phyloP scores from a whole-genome alignment of 129 eudicot species.

The Flaveria robusta region DNA sequence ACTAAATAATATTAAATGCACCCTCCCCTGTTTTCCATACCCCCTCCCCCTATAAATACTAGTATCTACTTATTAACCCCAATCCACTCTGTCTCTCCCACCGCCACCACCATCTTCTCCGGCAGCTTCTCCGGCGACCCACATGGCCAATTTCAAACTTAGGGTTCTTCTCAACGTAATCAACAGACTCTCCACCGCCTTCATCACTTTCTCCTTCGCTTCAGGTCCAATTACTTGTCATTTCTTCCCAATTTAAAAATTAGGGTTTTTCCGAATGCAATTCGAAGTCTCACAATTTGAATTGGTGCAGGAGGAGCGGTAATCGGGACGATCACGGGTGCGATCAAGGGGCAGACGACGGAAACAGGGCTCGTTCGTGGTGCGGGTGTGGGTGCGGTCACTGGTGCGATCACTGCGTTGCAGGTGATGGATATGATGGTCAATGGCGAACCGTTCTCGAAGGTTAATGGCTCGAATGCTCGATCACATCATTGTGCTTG shows the following conservation, averaged over 20 bases:
- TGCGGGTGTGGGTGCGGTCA: conserved; percentile 67
- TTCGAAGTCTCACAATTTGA: not conserved
- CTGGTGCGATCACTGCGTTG: conserved; percentile 77
- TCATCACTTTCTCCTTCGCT: conserved; percentile 52
- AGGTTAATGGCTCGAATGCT: conserved; percentile 39
- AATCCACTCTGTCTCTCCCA: conserved; percentile 23
- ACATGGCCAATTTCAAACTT: conserved; percentile 26
- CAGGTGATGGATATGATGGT: conserved; percentile 63
- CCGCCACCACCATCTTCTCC: conserved; percentile 12
- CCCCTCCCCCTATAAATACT: conserved; percentile 39
- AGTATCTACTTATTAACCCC: conserved; percentile 24
- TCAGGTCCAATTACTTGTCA: conserved; percentile 42
- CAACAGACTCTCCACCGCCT: conserved; percentile 36
- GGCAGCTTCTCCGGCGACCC: not conserved
- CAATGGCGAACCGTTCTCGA: conserved; percentile 73
- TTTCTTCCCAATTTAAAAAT: too few relatives aligned
- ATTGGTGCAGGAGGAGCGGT: conserved; percentile 62
- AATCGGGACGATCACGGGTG: conserved; percentile 68
- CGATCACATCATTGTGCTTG: not conserved
- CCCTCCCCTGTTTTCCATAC: conserved; percentile 31
- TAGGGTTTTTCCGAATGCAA: too few relatives aligned
- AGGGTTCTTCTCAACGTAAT: conserved; percentile 28
- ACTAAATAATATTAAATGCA: conserved; percentile 28
- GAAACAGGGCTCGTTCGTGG: conserved; percentile 82
- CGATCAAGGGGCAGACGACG: conserved; percentile 81